Conservation (phyloP, 1,139 yeast species). For the Candida tropicalis region DNA sequence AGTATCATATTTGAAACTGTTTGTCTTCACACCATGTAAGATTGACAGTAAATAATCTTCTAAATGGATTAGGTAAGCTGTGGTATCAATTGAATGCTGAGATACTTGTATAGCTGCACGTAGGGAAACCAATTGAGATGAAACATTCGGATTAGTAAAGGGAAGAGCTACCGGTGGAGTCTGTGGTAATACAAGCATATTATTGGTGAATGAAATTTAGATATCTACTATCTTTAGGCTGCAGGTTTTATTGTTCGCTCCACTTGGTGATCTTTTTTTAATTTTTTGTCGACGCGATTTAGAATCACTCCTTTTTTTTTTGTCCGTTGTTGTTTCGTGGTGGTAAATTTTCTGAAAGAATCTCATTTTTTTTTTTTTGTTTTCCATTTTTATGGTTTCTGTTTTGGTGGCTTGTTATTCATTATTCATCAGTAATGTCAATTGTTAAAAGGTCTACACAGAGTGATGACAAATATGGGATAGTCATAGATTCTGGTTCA, state of each 20-base stretch:
- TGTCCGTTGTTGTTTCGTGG: not conserved
- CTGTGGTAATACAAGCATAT: slow-evolving; percentile 36
- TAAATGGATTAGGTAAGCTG: slow-evolving; percentile 33
- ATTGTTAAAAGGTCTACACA: slow-evolving; percentile 16
- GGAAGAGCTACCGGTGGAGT: slow-evolving; percentile 32
- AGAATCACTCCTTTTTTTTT: not conserved
- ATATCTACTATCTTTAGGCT: too few relatives aligned
- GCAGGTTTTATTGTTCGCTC: too few relatives aligned
- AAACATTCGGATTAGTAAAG: slow-evolving; percentile 14
- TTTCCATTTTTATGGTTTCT: not conserved
- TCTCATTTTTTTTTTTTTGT: not conserved
- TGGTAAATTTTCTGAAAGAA: not conserved
- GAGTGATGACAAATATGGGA: slow-evolving; percentile 51
- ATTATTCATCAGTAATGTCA: slow-evolving; percentile 6
- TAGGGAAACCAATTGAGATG: slow-evolving; percentile 19
- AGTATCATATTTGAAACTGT: slow-evolving; percentile 8
- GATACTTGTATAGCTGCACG: slow-evolving; percentile 22
- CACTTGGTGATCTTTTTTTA: not conserved
- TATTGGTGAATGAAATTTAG: too few relatives aligned
- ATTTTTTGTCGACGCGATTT: not conserved
- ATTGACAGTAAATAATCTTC: slow-evolving; percentile 37
- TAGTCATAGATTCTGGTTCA: slow-evolving; percentile 81
- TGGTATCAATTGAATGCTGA: slow-evolving; percentile 26
- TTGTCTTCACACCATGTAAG: slow-evolving; percentile 17
- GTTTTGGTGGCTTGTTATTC: too few relatives aligned